Percentiles rank a stretch among this genome's conserved stretches.
These are phyloP conservation scores for Cicer arietinum DNA, from an alignment of 306 rosid genomes.

Conservation along the genomic window DNA sequence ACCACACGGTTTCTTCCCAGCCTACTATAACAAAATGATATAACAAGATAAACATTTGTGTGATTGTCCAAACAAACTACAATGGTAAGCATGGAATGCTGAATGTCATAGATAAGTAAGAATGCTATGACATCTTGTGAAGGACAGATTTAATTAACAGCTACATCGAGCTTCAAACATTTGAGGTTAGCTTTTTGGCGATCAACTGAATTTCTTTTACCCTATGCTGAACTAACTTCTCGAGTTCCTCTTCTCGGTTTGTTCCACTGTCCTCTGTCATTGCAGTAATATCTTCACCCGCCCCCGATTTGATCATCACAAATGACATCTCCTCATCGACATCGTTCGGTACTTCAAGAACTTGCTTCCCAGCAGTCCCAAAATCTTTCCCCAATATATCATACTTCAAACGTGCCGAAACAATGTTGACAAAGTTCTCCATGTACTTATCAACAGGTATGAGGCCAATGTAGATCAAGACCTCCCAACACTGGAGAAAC, in stretches of 20 bases:
- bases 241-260: constrained; percentile 79
- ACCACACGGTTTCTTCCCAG: constrained; percentile 22
- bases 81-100: background rate
- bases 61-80: constrained; percentile 32
- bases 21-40: background rate
- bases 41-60: constrained; percentile 4
- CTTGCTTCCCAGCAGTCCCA: constrained; percentile 70
- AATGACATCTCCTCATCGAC: constrained; percentile 69
- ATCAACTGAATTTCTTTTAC: constrained; percentile 73
- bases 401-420: constrained; percentile 74
- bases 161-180: constrained; percentile 24
- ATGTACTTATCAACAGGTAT: constrained; percentile 64
- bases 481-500: constrained; percentile 92
- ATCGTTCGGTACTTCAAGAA: constrained; percentile 63
- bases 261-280: constrained; percentile 66
- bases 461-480: constrained; percentile 74
- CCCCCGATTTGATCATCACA: constrained; percentile 66
- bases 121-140: background rate
- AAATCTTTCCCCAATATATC: constrained; percentile 83
- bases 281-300: constrained; percentile 51
- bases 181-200: constrained; percentile 64
- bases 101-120: constrained; percentile 17
- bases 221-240: constrained; percentile 72
- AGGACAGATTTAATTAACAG: constrained; percentile 12
- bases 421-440: constrained; percentile 65